phyloP scores from a whole-genome alignment of 345 rosid genomes.

The Litchi chinensis region DNA sequence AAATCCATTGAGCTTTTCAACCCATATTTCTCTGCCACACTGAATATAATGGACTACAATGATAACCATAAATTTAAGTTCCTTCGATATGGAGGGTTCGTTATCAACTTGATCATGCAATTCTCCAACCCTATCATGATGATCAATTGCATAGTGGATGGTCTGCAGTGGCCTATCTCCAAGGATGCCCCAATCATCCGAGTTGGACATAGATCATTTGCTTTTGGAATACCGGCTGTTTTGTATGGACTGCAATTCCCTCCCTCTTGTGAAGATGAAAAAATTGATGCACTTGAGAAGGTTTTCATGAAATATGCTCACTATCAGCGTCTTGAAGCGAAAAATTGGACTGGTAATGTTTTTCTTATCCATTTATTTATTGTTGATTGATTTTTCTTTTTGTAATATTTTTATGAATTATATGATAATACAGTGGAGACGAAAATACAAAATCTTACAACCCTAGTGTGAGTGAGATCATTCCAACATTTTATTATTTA shows the following conservation, averaged over 20 bases:
- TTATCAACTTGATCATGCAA: slow-evolving; percentile 8
- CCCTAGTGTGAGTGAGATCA: too few species aligned
- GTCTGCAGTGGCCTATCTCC: slow-evolving; percentile 24
- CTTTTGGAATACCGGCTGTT: slow-evolving; percentile 19
- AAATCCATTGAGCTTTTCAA: slow-evolving; percentile 12
- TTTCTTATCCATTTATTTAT: neutral
- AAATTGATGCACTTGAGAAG: slow-evolving; percentile 17
- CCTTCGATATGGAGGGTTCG: slow-evolving; percentile 19
- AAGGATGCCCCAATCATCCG: slow-evolving; percentile 20
- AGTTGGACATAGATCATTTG: slow-evolving; percentile 21
- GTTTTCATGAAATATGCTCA: slow-evolving; percentile 18
- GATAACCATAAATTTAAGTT: neutral
- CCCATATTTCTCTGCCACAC: neutral
- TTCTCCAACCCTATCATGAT: slow-evolving; percentile 4
- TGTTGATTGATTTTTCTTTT: too few species aligned
- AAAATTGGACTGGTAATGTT: neutral
- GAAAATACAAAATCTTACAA: too few species aligned
- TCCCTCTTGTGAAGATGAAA: neutral
- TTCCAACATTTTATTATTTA: too few species aligned
- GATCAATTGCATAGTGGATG: slow-evolving; percentile 7
- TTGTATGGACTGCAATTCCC: slow-evolving; percentile 28
- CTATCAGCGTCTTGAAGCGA: neutral
- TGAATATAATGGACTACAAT: slow-evolving; percentile 3
- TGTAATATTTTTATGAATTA: too few species aligned
- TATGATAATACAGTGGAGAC: too few species aligned